Conservation (phyloP, 73 alveolate genomes). For the Paramecium caudatum region DNA sequence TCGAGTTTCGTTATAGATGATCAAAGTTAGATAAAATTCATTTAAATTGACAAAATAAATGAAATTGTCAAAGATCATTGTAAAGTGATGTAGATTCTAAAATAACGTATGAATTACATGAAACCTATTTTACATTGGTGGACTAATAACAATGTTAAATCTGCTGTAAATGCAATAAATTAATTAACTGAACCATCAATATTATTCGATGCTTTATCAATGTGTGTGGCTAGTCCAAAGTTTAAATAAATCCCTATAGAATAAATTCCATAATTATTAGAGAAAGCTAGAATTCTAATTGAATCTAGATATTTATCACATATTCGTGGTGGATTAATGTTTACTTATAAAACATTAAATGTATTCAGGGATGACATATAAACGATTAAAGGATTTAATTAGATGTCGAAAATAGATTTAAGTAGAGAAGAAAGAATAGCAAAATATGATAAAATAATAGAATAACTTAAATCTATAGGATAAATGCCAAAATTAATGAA, state of each 20-base stretch:
- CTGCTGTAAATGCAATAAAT: slow-evolving; percentile 60
- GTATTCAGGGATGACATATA: slow-evolving; percentile 20
- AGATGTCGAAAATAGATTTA: slow-evolving; percentile 70
- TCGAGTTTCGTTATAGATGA: slow-evolving; percentile 37
- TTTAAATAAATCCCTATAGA: slow-evolving; percentile 24
- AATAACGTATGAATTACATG: slow-evolving; percentile 57
- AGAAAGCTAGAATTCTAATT: slow-evolving; percentile 4
- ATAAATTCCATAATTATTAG: slow-evolving; percentile 8
- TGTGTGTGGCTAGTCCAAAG: not conserved
- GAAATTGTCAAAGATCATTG: slow-evolving; percentile 44
- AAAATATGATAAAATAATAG: slow-evolving; percentile 63
- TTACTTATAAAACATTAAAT: not conserved
- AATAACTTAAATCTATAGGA: slow-evolving; percentile 19
- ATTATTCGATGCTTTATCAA: slow-evolving; percentile 52
- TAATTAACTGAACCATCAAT: slow-evolving; percentile 59
- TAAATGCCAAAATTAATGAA: slow-evolving; percentile 43
- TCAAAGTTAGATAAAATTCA: not conserved
- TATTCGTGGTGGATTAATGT: slow-evolving; percentile 15
- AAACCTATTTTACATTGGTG: slow-evolving; percentile 63
- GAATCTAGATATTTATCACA: slow-evolving; percentile 45
- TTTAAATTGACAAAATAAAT: not conserved
- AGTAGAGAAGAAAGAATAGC: slow-evolving; percentile 76
- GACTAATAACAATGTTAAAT: slow-evolving; percentile 37
- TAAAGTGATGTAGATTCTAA: not conserved
- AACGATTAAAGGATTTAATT: slow-evolving; percentile 28